These are phyloP conservation scores for Aspergillus niger DNA, from an alignment of 2,329 filamentous ascomycete species.

Conservation along the genomic window DNA sequence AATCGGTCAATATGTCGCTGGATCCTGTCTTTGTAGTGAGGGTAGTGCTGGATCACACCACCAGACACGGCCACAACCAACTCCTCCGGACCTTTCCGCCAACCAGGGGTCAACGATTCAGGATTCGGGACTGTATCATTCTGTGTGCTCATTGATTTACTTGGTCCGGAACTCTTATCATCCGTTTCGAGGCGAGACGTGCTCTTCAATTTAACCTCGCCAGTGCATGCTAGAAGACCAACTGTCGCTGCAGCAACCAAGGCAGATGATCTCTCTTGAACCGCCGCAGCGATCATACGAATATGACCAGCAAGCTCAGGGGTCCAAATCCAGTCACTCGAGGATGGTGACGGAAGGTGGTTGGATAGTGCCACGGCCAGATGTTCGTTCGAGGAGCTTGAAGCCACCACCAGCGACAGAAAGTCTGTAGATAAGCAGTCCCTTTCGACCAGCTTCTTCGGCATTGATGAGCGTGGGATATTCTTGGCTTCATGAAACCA, in stretches of 20 bases:
- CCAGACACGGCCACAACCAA: slow-evolving; percentile 76
- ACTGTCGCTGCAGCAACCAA: slow-evolving; percentile 70
- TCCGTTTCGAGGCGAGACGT: neutral
- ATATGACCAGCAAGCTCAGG: slow-evolving; percentile 59
- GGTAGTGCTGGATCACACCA: slow-evolving; percentile 74
- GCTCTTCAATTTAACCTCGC: slow-evolving; percentile 56
- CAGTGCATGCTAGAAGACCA: slow-evolving; percentile 66
- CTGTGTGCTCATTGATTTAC: neutral
- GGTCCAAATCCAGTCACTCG: slow-evolving; percentile 60
- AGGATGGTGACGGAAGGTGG: neutral
- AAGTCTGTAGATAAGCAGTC: neutral
- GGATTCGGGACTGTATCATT: neutral
- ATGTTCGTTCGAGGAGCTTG: neutral
- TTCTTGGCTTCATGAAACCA: slow-evolving; percentile 51
- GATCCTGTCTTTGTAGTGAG: slow-evolving; percentile 67
- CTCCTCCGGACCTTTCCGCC: slow-evolving; percentile 51
- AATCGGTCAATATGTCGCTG: slow-evolving; percentile 66
- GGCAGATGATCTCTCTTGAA: slow-evolving; percentile 69
- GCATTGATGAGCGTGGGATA: neutral
- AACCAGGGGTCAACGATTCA: slow-evolving; percentile 23
- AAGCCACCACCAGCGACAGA: neutral
- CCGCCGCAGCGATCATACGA: slow-evolving; percentile 65
- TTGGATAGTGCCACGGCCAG: neutral
- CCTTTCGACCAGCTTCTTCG: neutral
- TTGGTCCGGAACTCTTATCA: neutral